Percentiles rank a stretch among this genome's conserved stretches.
These are phyloP conservation scores for Cyclostephanos tholiformis DNA, from an alignment of 108 stramenopile genomes.

Conservation along the genomic window DNA sequence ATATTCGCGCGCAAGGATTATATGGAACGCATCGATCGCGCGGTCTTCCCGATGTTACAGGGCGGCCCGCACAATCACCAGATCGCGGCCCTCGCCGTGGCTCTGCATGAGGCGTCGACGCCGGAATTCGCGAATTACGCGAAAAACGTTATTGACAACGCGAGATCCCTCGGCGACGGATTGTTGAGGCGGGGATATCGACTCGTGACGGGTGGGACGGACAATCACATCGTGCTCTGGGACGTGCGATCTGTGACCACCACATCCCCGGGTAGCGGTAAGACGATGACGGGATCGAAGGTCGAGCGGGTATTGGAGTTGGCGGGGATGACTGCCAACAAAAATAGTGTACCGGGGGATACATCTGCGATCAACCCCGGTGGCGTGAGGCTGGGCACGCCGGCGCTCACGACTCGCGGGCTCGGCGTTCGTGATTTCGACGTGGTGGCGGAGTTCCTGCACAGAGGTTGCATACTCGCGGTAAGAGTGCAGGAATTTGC, in stretches of 20 bases:
- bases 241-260: slow-evolving; percentile 91
- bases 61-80: slow-evolving; percentile 99
- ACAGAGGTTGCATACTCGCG: slow-evolving; percentile 88
- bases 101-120: slow-evolving; percentile 92
- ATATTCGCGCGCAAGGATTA: slow-evolving; percentile 94
- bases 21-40: slow-evolving; percentile 92
- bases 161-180: slow-evolving; percentile 84
- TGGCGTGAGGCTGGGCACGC: slow-evolving; percentile 97
- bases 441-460: slow-evolving; percentile 94
- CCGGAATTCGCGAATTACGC: slow-evolving; percentile 92
- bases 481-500: slow-evolving; percentile 66
- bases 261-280: background rate
- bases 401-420: slow-evolving; percentile 92
- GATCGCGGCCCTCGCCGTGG: slow-evolving; percentile 97
- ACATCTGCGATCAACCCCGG: slow-evolving; percentile 97
- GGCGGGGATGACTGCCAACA: slow-evolving; percentile 97
- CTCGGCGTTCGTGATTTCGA: slow-evolving; percentile 92
- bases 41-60: slow-evolving; percentile 99
- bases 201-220: slow-evolving; percentile 98
- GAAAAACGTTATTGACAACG: slow-evolving; percentile 86
- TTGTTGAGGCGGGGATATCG: slow-evolving; percentile 84
- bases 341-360: slow-evolving; percentile 98
- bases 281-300: slow-evolving; percentile 91
- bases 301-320: slow-evolving; percentile 95
- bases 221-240: slow-evolving; percentile 99